Evolutionary conservation across 2,329 filamentous ascomycete species (phyloP).

Genomic region (Xylaria sp.): DNA sequence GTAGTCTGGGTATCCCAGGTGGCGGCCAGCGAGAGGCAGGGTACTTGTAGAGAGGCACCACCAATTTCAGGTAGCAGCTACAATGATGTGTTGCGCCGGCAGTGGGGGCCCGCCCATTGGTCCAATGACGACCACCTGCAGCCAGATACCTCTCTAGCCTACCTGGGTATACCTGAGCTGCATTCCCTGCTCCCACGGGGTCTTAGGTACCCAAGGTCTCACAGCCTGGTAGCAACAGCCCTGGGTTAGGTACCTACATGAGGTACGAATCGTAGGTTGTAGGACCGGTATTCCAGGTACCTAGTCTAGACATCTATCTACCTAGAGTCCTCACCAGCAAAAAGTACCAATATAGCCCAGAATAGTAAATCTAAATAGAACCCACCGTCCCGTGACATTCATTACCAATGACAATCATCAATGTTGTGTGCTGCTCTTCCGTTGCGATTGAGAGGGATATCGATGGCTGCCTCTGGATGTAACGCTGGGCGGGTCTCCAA

Average conservation of each 20-base stretch:
- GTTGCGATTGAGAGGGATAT: not conserved
- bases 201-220: not conserved
- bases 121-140: constrained; percentile 28
- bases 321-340: too few relatives aligned
- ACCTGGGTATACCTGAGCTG: constrained; percentile 2
- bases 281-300: too few relatives aligned
- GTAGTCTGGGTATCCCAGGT: not conserved
- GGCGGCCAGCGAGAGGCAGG: constrained; percentile 15
- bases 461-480: not conserved
- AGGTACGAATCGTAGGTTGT: too few relatives aligned
- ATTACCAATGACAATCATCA: not conserved
- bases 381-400: not conserved
- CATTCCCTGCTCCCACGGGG: not conserved
- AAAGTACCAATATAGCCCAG: not conserved
- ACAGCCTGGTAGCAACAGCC: not conserved
- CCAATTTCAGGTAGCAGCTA: constrained; percentile 39
- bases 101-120: constrained; percentile 24
- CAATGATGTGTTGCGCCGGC: constrained; percentile 37
- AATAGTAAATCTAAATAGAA: not conserved
- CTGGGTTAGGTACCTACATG: not conserved
- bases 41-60: constrained; percentile 11
- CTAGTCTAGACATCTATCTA: too few relatives aligned
- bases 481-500: not conserved
- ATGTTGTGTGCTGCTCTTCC: not conserved
- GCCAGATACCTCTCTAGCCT: not conserved